A percentile compares a stretch with the other conserved stretches of the same genome.
Evolutionary conservation across 805 yeast genomes (phyloP).

Genomic region (Metahyphopichia silvanorum): DNA sequence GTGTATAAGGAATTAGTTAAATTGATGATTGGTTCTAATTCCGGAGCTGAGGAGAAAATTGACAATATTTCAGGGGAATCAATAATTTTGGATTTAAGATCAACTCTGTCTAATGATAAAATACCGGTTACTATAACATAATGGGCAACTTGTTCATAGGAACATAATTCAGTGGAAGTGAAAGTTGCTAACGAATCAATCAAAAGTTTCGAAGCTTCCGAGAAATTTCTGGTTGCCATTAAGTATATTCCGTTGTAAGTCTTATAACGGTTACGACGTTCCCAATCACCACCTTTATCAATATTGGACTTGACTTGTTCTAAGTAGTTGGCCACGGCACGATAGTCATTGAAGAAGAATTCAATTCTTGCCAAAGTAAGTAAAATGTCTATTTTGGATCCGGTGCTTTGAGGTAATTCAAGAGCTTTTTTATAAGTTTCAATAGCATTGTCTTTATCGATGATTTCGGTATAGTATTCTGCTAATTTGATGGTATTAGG

Average conservation of each 20-base stretch:
- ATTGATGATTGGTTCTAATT: constrained; percentile 75
- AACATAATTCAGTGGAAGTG: constrained; percentile 85
- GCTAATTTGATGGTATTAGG: constrained; percentile 78
- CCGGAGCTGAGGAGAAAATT: constrained; percentile 64
- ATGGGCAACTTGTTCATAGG: constrained; percentile 86
- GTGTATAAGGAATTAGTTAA: constrained; percentile 84
- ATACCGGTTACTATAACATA: constrained; percentile 89
- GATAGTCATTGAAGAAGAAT: constrained; percentile 80
- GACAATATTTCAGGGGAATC: constrained; percentile 94
- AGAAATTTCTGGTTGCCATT: constrained; percentile 81
- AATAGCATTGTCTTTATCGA: constrained; percentile 73
- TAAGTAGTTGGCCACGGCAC: constrained; percentile 64
- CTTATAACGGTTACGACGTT: constrained; percentile 91
- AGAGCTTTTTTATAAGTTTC: constrained; percentile 67
- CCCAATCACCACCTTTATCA: constrained; percentile 99
- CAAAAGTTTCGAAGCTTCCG: constrained; percentile 78
- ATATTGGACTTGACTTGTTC: constrained; percentile 71
- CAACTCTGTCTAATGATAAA: constrained; percentile 75
- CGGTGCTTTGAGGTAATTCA: constrained; percentile 79
- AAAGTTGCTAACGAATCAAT: constrained; percentile 93
- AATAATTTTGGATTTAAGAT: constrained; percentile 76
- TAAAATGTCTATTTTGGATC: constrained; percentile 83
- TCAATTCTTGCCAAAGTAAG: constrained; percentile 84
- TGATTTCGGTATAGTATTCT: constrained; percentile 81
- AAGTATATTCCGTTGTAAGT: constrained; percentile 84